These are phyloP conservation scores for Cladosporium sp. DNA, from an alignment of 2,329 filamentous ascomycete species.

Conservation along the genomic window DNA sequence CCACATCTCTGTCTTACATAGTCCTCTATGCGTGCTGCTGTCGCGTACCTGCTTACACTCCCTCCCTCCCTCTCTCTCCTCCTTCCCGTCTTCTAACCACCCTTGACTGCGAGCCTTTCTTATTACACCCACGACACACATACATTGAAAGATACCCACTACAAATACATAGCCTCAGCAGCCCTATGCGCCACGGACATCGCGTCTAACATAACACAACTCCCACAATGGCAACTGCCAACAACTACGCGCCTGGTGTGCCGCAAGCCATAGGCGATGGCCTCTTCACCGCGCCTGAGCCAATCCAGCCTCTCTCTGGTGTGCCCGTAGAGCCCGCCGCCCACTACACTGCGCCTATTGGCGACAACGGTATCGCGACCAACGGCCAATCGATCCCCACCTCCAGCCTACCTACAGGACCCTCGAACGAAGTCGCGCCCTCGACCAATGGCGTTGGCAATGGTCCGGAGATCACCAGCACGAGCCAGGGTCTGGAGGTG, in stretches of 20 bases:
- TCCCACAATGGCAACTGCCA: constrained; percentile 11
- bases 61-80: no score
- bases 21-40: not conserved
- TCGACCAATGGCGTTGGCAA: constrained; percentile 39
- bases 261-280: not conserved
- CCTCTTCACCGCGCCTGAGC: not conserved
- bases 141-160: not conserved
- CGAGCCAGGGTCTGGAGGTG: constrained; percentile 53
- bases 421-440: constrained; percentile 6
- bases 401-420: not conserved
- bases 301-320: not conserved
- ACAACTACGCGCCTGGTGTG: not conserved
- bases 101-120: not conserved
- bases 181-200: not conserved
- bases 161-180: not conserved
- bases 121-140: not conserved
- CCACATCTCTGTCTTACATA: not conserved
- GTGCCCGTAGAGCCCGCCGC: not conserved
- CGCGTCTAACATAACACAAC: not conserved
- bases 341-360: not conserved
- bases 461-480: constrained; percentile 47
- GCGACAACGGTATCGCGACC: not conserved
- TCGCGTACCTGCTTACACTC: not conserved
- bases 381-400: not conserved
- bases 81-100: not conserved